phyloP scores from a whole-genome alignment of 2,329 filamentous ascomycete species.

The Penicillium digitatum region DNA sequence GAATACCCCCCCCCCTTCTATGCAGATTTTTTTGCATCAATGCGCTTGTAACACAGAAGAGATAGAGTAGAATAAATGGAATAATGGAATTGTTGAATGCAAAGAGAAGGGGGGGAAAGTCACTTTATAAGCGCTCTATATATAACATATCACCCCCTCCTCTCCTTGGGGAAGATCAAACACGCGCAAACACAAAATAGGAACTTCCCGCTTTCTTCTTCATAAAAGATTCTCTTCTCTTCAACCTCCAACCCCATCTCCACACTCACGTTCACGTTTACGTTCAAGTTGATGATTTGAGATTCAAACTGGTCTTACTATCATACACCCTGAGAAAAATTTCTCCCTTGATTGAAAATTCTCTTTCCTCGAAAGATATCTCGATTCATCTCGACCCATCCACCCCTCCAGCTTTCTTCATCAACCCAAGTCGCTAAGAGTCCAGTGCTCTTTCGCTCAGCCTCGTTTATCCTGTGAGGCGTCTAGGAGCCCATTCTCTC shows the following conservation, averaged over 20 bases:
- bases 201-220: conserved; percentile 24
- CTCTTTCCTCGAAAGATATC: conserved; percentile 4
- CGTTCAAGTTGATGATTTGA: conserved; percentile 11
- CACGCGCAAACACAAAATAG: conserved; percentile 25
- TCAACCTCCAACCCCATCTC: conserved; percentile 17
- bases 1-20: conserved; percentile 6
- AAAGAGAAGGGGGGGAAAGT: too few relatives aligned
- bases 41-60: background rate
- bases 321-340: conserved; percentile 10
- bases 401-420: background rate
- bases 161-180: conserved; percentile 19
- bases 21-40: conserved; percentile 5
- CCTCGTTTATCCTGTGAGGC: conserved; percentile 9
- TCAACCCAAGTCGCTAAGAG: conserved; percentile 12
- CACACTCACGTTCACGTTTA: background rate
- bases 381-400: background rate
- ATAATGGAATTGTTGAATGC: background rate
- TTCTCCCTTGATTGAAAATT: conserved; percentile 24
- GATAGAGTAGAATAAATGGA: background rate
- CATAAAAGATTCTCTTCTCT: conserved; percentile 21
- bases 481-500: conserved; percentile 19
- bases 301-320: background rate
- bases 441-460: conserved; percentile 7
- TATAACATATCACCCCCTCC: conserved; percentile 9
- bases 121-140: conserved; percentile 10